Conservation (phyloP, 768 basidiomycete genomes). For the Suillus subaureus region DNA sequence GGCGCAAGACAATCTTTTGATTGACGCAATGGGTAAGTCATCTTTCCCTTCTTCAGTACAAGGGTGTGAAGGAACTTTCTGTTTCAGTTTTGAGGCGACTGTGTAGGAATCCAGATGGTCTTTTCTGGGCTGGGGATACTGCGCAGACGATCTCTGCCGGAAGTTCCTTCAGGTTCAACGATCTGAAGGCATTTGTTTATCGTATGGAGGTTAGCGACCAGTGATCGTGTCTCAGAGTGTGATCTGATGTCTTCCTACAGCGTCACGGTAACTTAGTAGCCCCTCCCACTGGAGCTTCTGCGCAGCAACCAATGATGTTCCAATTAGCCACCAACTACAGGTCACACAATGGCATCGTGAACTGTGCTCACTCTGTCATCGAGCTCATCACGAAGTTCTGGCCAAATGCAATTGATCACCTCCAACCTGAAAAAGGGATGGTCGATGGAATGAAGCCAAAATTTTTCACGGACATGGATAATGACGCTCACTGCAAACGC, state of each 20-base stretch:
- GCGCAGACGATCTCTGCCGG: constrained; percentile 78
- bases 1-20: constrained; percentile 69
- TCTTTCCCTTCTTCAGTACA: background rate
- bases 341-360: constrained; percentile 71
- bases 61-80: constrained; percentile 4
- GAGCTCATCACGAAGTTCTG: constrained; percentile 61
- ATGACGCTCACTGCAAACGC: constrained; percentile 49
- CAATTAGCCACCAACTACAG: constrained; percentile 67
- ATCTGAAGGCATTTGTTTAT: constrained; percentile 67
- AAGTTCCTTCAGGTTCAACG: constrained; percentile 71
- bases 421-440: constrained; percentile 56
- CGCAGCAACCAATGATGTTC: constrained; percentile 43
- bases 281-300: constrained; percentile 15
- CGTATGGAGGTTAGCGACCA: constrained; percentile 53
- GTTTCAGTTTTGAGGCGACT: constrained; percentile 57
- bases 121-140: constrained; percentile 83
- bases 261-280: constrained; percentile 15
- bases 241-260: constrained; percentile 15
- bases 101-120: constrained; percentile 62
- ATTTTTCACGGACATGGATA: constrained; percentile 53
- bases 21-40: constrained; percentile 58
- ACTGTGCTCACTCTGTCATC: constrained; percentile 66
- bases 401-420: constrained; percentile 62
- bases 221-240: background rate
- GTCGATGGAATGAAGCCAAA: constrained; percentile 58